Conservation (phyloP, 2,329 filamentous ascomycete species). For the Pseudogymnoascus destructans region DNA sequence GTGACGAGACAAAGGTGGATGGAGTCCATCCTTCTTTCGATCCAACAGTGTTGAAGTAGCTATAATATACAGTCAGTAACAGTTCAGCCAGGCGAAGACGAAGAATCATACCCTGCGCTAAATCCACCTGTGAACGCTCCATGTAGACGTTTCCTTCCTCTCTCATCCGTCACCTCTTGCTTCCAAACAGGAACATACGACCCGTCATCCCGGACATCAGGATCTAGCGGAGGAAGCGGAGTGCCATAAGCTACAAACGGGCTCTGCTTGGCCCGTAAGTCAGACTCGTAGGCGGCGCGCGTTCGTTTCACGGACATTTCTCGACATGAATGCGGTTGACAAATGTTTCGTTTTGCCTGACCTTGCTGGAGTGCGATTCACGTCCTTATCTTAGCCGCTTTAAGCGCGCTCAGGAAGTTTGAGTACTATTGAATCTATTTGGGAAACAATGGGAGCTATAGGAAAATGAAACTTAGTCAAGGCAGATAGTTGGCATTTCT, state of each 20-base stretch:
- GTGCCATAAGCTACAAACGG: constrained; percentile 75
- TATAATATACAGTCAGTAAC: constrained; percentile 27
- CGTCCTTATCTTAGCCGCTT: constrained; percentile 9
- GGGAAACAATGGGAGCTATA: not conserved
- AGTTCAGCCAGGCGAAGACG: constrained; percentile 22
- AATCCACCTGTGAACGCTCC: constrained; percentile 95
- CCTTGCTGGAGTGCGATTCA: constrained; percentile 1
- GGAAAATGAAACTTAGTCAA: not conserved
- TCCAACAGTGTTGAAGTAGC: constrained; percentile 95
- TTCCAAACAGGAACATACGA: constrained; percentile 95
- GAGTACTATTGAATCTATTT: not conserved
- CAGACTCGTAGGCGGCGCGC: constrained; percentile 64
- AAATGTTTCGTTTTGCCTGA: constrained; percentile 7
- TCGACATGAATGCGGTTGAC: constrained; percentile 15
- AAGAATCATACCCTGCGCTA: constrained; percentile 67
- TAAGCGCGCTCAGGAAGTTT: constrained; percentile 9
- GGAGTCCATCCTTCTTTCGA: constrained; percentile 98
- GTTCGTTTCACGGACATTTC: constrained; percentile 69
- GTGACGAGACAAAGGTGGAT: constrained; percentile 81
- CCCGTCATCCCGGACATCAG: constrained; percentile 71
- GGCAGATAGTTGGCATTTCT: not conserved
- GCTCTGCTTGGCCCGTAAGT: constrained; percentile 51
- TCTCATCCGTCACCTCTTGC: constrained; percentile 90
- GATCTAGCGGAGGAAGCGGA: constrained; percentile 64
- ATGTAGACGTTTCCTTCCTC: constrained; percentile 78